Evolutionary conservation across 148 eudicot genomes (phyloP), one percentile per base, ranked within the genome.

Genomic region (Camellia lanceoleosa): DNA sequence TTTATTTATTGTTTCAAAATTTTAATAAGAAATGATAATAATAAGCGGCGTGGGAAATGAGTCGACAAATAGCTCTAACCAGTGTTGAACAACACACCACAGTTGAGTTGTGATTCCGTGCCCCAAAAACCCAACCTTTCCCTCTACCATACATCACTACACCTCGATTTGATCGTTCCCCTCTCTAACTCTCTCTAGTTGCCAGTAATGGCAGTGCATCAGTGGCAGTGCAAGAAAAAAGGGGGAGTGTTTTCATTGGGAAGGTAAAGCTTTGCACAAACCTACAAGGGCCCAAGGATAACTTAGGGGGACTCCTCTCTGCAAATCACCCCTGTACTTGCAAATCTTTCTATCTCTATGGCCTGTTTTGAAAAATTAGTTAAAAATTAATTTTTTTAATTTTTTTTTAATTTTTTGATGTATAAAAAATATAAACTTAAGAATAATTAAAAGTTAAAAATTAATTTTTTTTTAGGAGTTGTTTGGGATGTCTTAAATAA

Each of bases 211-310:
- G 83, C 91, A 88, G 91, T 84, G 85, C 75, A 74, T 76, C 89
- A 86, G 88, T 86, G 86, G 84, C 85, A 87, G 87, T 85, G 89
- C 76, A 81, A 81, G 85, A 85, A 79, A 86, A 79, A 84, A 51
- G 79, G 72, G 87, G 38, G 81, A 84, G 88, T 80, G 85, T 84
- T 88, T 87, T 87, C 90, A 87, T 88, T 64, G 91, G 93, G 93
- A 88, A 90, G 87, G 87, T 86, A 85, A 90, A 80, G 56, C 73
- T 80, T 82, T 83, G 79, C 73, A 14, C 47, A 3, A 18, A 2
- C 3, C 74, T 75, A 56, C 80, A 74, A 83, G 54, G 61, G 72
- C 4, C 46, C 19, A 19, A 63, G 3, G 16, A 8, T 30, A 54
- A 20, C 7, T 23, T 16, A 10, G 8, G 58, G 5, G 41, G 58